phyloP scores from a whole-genome alignment of 2,329 filamentous ascomycete genomes.

The Ceratocystis destructans region DNA sequence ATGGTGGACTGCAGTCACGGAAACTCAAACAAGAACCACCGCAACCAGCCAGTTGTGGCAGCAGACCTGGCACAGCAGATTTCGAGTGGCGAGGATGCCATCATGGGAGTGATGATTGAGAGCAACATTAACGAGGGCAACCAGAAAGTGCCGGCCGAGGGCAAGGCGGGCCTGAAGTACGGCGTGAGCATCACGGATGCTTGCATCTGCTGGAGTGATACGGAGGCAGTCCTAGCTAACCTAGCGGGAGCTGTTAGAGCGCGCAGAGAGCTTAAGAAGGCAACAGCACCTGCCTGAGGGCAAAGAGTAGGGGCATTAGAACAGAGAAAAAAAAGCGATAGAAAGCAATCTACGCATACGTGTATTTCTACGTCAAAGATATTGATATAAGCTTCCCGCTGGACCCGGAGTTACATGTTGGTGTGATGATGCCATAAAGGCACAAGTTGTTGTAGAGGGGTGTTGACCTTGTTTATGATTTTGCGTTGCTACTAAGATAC shows the following conservation, averaged over 20 bases:
- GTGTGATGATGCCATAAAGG: background rate
- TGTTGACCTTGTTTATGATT: no score
- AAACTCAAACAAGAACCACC: slow-evolving; percentile 91
- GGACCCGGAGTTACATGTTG: background rate
- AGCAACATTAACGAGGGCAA: slow-evolving; percentile 88
- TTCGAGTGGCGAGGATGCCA: slow-evolving; percentile 63
- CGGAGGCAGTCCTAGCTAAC: slow-evolving; percentile 59
- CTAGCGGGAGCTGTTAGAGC: slow-evolving; percentile 70
- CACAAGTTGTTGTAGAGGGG: background rate
- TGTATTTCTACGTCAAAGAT: background rate
- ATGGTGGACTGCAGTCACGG: slow-evolving; percentile 99
- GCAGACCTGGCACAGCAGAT: slow-evolving; percentile 72
- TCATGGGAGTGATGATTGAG: slow-evolving; percentile 99
- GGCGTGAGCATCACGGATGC: slow-evolving; percentile 96
- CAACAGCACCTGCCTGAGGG: slow-evolving; percentile 7
- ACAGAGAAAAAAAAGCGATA: slow-evolving; percentile 20
- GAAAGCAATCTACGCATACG: background rate
- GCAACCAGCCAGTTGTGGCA: slow-evolving; percentile 92
- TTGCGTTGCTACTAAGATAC: no score
- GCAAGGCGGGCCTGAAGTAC: slow-evolving; percentile 72
- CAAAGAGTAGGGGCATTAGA: background rate
- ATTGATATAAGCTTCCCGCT: background rate
- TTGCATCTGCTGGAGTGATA: slow-evolving; percentile 90
- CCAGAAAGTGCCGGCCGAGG: slow-evolving; percentile 84
- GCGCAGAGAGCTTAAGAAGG: slow-evolving; percentile 39